Percentiles rank a stretch among this genome's conserved stretches.
Evolutionary conservation across 495 filamentous ascomycete genomes (phyloP).

Genomic region (Hypoxylon rickii): DNA sequence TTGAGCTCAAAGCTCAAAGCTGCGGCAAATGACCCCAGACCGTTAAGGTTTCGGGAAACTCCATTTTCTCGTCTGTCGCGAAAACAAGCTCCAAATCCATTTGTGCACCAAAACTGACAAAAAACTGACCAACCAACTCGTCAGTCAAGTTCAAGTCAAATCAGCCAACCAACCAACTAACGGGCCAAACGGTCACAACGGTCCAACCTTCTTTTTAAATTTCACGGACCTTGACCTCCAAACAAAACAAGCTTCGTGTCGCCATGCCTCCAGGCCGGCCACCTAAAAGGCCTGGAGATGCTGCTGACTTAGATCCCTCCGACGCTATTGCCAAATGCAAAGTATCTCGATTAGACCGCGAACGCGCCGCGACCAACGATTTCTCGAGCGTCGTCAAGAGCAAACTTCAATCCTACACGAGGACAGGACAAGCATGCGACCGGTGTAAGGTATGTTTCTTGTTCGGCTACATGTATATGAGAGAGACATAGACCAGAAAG

Average conservation of each 20-base stretch:
- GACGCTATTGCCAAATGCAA: slow-evolving; percentile 46
- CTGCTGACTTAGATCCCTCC: slow-evolving; percentile 36
- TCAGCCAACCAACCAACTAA: no score
- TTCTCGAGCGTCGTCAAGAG: slow-evolving; percentile 71
- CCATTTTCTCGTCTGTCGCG: slow-evolving; percentile 33
- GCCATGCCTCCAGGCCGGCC: slow-evolving; percentile 44
- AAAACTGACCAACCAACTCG: no score
- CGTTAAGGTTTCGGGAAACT: slow-evolving; percentile 36
- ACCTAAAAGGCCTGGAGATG: slow-evolving; percentile 49
- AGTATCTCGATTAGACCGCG: slow-evolving; percentile 51
- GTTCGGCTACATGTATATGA: background rate
- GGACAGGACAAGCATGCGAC: slow-evolving; percentile 89
- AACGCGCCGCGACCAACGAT: slow-evolving; percentile 52
- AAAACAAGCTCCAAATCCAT: slow-evolving; percentile 21
- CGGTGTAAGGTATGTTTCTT: slow-evolving; percentile 74
- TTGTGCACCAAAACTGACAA: slow-evolving; percentile 33
- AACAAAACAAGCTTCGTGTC: slow-evolving; percentile 26
- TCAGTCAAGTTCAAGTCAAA: no score
- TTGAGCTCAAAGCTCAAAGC: background rate
- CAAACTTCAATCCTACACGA: slow-evolving; percentile 63
- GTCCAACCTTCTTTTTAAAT: background rate
- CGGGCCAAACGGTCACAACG: no score
- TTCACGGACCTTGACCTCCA: slow-evolving; percentile 1
- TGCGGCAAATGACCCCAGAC: no score
- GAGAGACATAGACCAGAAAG: background rate